phyloP scores from a whole-genome alignment of 2,329 filamentous ascomycete genomes.

The Verticillium nubilum region DNA sequence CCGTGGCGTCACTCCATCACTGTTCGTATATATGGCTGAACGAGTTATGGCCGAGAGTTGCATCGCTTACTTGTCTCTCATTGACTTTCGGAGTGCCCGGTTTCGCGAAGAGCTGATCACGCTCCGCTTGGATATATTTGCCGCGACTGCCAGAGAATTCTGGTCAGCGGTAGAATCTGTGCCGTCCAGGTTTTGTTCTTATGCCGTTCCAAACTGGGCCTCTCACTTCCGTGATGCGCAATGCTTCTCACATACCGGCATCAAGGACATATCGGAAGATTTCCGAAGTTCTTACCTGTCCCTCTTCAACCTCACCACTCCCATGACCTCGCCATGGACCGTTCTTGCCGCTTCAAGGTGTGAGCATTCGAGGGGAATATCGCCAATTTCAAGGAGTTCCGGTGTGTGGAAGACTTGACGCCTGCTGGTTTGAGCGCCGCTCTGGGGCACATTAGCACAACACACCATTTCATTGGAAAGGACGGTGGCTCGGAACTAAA shows the following conservation, averaged over 20 bases:
- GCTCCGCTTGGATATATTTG: too few species aligned
- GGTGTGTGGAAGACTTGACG: neutral
- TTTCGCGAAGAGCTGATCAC: neutral
- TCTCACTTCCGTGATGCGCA: neutral
- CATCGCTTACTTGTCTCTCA: neutral
- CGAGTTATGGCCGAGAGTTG: neutral
- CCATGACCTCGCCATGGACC: neutral
- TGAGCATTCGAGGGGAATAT: neutral
- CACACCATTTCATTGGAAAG: neutral
- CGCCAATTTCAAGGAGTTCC: neutral
- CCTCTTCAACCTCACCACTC: neutral
- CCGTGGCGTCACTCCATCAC: neutral
- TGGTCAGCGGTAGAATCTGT: neutral
- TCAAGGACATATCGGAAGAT: neutral
- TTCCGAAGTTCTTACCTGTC: neutral
- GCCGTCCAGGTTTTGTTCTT: neutral
- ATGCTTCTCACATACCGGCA: neutral
- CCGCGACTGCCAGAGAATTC: too few species aligned
- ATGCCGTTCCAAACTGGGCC: neutral
- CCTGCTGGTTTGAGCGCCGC: neutral
- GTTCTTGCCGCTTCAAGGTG: neutral
- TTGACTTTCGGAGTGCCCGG: neutral
- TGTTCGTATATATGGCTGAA: neutral
- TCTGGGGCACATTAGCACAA: neutral
- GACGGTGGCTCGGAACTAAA: neutral